Evolutionary conservation across 495 filamentous ascomycete genomes (phyloP).

Genomic region (Mytilinidion resinicola): DNA sequence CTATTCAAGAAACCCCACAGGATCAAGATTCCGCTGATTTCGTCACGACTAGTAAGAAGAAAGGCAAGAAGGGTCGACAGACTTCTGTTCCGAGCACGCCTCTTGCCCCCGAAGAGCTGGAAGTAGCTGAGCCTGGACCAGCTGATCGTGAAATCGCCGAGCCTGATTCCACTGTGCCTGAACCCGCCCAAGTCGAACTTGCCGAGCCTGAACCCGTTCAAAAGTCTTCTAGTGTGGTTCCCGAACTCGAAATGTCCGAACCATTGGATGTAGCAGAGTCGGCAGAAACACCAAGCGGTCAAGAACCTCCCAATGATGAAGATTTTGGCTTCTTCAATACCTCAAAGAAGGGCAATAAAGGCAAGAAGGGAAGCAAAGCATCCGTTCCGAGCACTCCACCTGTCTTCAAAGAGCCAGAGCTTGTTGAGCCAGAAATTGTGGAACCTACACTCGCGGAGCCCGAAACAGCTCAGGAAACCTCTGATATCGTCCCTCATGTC

Average conservation of each 20-base stretch:
- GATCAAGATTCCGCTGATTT: neutral
- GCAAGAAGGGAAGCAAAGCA: slow-evolving; percentile 25
- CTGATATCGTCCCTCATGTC: neutral
- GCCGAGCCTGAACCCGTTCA: neutral
- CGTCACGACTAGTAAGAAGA: slow-evolving; percentile 1
- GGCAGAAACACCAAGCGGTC: neutral
- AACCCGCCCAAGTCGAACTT: neutral
- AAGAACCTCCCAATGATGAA: neutral
- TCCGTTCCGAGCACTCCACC: neutral
- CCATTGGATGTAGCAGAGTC: neutral
- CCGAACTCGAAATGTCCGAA: too few relatives aligned
- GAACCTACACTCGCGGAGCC: neutral
- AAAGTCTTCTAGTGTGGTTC: neutral
- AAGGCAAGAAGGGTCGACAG: slow-evolving; percentile 15
- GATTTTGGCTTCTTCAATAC: slow-evolving; percentile 7
- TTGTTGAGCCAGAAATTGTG: neutral
- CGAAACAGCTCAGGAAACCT: neutral
- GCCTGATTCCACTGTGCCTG: neutral
- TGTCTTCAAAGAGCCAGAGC: neutral
- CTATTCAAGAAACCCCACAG: neutral
- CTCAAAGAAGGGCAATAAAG: slow-evolving; percentile 7
- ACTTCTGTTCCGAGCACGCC: neutral
- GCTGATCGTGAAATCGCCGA: neutral
- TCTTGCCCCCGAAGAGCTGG: neutral
- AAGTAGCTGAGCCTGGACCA: neutral